Evolutionary conservation across 306 rosid species (phyloP).

Genomic region (Vigna hirtella): DNA sequence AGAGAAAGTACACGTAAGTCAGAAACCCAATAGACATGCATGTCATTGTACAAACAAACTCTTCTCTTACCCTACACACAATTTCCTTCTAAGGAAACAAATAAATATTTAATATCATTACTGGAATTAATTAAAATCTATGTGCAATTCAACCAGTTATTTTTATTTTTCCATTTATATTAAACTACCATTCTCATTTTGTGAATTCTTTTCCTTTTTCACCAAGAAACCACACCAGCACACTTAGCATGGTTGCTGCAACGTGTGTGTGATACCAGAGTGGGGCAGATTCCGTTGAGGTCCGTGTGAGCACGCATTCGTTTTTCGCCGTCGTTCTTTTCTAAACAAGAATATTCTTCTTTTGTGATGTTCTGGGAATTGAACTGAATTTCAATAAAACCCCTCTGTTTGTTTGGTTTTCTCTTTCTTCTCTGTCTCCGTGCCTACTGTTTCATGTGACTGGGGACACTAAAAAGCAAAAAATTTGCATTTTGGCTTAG

Average conservation of each 20-base stretch:
- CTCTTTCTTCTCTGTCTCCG: background rate
- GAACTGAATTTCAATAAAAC: background rate
- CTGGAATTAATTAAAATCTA: background rate
- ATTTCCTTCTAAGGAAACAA: slow-evolving; percentile 13
- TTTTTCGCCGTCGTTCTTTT: background rate
- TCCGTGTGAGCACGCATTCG: slow-evolving; percentile 19
- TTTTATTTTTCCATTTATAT: background rate
- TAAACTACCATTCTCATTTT: background rate
- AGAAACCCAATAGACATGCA: slow-evolving; percentile 11
- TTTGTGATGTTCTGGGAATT: slow-evolving; percentile 9
- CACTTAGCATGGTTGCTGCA: background rate
- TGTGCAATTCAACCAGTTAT: background rate
- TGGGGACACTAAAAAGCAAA: slow-evolving; percentile 10
- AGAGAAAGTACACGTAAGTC: background rate
- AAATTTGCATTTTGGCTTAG: slow-evolving; percentile 14
- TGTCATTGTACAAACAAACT: slow-evolving; percentile 6
- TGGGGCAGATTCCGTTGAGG: slow-evolving; percentile 11
- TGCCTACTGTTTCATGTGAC: slow-evolving; percentile 13
- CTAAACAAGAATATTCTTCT: slow-evolving; percentile 10
- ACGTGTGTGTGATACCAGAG: background rate
- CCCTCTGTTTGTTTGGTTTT: background rate
- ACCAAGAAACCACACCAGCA: background rate
- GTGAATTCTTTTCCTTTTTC: background rate
- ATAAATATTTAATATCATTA: background rate
- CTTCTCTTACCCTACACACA: background rate